Evolutionary conservation across 73 alveolate species (phyloP).

Genomic region (Stentor roeselii): DNA sequence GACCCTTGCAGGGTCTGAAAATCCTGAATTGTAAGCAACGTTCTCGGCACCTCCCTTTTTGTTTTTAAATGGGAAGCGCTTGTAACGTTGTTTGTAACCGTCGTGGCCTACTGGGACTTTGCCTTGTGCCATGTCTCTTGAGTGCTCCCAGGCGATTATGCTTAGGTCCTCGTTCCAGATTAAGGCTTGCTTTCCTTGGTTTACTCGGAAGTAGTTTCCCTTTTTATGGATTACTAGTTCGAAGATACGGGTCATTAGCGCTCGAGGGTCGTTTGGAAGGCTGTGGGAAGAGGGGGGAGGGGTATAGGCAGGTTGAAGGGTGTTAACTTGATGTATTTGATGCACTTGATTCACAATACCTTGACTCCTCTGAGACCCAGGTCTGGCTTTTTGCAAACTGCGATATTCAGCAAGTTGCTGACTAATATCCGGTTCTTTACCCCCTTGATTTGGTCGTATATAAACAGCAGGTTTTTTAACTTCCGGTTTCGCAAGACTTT

Average conservation of each 20-base stretch:
- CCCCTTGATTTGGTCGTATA: not conserved
- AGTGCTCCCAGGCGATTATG: constrained; percentile 79
- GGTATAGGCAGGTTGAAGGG: no score
- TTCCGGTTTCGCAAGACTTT: no score
- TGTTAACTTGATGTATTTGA: no score
- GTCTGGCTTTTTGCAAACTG: no score
- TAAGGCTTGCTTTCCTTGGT: constrained; percentile 70
- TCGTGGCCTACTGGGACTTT: constrained; percentile 93
- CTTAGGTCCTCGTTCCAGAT: constrained; percentile 83
- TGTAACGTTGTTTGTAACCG: constrained; percentile 85
- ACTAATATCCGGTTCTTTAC: no score
- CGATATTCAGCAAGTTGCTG: no score
- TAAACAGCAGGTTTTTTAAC: not conserved
- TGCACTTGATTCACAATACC: no score
- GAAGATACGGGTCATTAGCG: constrained; percentile 48
- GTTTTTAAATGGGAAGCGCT: constrained; percentile 66
- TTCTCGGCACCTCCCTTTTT: constrained; percentile 84
- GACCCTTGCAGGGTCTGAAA: constrained; percentile 73
- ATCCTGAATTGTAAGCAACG: constrained; percentile 82
- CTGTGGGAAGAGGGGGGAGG: no score
- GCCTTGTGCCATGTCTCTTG: constrained; percentile 91
- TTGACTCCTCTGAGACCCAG: no score
- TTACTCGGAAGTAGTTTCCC: constrained; percentile 79
- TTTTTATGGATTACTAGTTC: constrained; percentile 20
- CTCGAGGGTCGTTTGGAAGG: no score